Conservation (phyloP, 257 asterid species). For the Cinchona pubescens region DNA sequence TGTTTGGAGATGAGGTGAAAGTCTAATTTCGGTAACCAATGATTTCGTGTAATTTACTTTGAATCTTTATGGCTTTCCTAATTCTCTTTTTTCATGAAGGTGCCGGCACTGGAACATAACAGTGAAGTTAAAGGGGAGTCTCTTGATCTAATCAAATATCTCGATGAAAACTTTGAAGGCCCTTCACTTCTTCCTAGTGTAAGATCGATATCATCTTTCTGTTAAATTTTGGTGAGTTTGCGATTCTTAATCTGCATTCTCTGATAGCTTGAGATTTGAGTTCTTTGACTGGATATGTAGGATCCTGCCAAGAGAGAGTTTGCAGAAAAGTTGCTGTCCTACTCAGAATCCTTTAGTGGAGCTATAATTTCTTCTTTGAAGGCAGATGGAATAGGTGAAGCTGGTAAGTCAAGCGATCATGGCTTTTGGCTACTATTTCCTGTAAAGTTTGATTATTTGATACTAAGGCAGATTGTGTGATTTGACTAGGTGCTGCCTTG, state of each 20-base stretch:
- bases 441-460: conserved; percentile 17
- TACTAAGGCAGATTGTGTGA: neutral
- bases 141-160: conserved; percentile 73
- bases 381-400: conserved; percentile 43
- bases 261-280: conserved; percentile 4
- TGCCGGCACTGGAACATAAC: conserved; percentile 76
- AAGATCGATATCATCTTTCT: conserved; percentile 26
- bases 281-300: conserved; percentile 29
- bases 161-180: conserved; percentile 73
- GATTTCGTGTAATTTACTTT: neutral
- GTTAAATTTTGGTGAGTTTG: neutral
- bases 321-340: conserved; percentile 60
- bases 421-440: neutral
- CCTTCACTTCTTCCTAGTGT: conserved; percentile 78
- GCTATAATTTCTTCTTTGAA: conserved; percentile 49
- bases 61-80: neutral
- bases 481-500: conserved; percentile 49
- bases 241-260: conserved; percentile 3
- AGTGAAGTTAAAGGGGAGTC: conserved; percentile 84
- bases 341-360: conserved; percentile 46
- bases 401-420: conserved; percentile 33
- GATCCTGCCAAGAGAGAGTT: conserved; percentile 53
- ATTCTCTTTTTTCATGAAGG: conserved; percentile 34
- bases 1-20: neutral
- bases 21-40: neutral